phyloP scores from a whole-genome alignment of 1,284 basidiomycete genomes.

The Naganishia sp. region DNA sequence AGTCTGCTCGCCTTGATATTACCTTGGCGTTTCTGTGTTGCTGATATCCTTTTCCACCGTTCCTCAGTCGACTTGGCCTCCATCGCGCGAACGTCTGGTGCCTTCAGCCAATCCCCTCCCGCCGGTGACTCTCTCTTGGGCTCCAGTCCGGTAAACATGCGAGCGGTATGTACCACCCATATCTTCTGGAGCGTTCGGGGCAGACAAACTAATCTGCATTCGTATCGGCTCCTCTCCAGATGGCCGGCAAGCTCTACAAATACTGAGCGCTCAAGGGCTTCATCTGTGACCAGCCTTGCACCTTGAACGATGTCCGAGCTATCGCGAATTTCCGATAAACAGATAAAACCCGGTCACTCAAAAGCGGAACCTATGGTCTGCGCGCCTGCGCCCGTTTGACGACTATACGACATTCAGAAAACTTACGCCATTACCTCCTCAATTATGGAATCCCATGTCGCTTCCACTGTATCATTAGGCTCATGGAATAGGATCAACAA shows the following conservation, averaged over 20 bases:
- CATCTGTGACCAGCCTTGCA: constrained; percentile 3
- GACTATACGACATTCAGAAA: neutral
- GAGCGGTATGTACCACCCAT: constrained; percentile 13
- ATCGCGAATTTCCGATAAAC: constrained; percentile 1
- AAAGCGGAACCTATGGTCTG: constrained; percentile 8
- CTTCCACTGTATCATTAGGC: too few species aligned
- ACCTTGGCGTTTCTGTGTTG: neutral
- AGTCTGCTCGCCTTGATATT: constrained; percentile 30
- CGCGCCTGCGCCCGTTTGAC: neutral
- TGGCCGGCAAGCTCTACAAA: constrained; percentile 32
- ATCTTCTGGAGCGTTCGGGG: neutral
- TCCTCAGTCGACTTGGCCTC: constrained; percentile 66
- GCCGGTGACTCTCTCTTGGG: constrained; percentile 48
- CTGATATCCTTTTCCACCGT: neutral
- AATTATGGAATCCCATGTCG: too few species aligned
- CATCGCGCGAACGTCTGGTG: constrained; percentile 78
- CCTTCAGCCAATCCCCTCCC: constrained; percentile 67
- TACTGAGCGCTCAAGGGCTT: constrained; percentile 21
- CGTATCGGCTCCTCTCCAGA: neutral
- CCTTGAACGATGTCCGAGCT: constrained; percentile 17
- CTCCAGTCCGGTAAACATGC: constrained; percentile 52
- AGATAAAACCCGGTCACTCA: constrained; percentile 11
- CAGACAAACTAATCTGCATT: neutral
- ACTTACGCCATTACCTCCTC: too few species aligned
- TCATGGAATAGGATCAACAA: too few species aligned